Evolutionary conservation across 805 yeast species (phyloP), one percentile per base, ranked within the genome.

Genomic region (Metschnikowia kunwiensis): DNA sequence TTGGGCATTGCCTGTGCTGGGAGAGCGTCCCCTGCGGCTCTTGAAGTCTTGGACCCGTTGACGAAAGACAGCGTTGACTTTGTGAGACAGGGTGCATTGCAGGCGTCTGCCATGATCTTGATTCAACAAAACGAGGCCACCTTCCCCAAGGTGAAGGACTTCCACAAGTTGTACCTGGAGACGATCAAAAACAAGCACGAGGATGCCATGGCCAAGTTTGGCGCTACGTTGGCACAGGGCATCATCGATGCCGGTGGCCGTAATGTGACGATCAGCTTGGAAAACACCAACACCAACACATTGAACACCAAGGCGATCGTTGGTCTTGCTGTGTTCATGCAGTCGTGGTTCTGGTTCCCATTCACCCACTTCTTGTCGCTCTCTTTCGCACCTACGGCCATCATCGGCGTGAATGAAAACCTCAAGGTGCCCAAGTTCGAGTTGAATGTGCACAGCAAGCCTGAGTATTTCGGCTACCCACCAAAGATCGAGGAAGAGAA

Each of bases 271-370:
- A 88, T 93, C 47, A 84, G 84, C 50, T 70, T 91, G 33, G 97
- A 93, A 61, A 86, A 89, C 59, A 54, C 80, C 16, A 89, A 88
- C 49, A 87, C 96, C 26, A 94, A 88, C 43, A 87, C 95, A 14
- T 74, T 93, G 47, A 91, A 93, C 63, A 80, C 82, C 57, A 84
- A 85, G 61, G 93, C 96, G 0, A 82, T 93, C 52, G 95, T 89
- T 39, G 98, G 98, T 25, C 68, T 93, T 49, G 80, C 93, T 0
- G 76, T 93, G 42, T 93, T 93, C 58, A 69, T 84, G 8, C 98
- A 93, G 67, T 86, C 85, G 57, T 93, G 98, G 98, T 86, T 88
- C 64, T 93, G 98, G 98, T 93, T 82, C 78, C 98, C 98, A 42
- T 74, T 89, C 40, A 78, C 97, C 1, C 97, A 93, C 63, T 93